Evolutionary conservation across 129 eudicot species (phyloP).

Genomic region (Logfia minima): DNA sequence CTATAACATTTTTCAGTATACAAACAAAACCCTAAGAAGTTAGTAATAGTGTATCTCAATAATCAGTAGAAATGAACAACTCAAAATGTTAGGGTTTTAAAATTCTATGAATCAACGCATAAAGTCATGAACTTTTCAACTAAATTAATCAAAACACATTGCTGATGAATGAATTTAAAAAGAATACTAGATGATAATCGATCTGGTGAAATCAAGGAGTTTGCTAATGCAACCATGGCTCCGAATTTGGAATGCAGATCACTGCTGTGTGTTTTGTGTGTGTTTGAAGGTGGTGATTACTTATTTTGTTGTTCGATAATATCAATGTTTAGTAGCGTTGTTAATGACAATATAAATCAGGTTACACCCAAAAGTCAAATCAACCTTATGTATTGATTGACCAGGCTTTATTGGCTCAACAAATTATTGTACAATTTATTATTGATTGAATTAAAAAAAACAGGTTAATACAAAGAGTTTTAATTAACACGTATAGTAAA

Average conservation of each 20-base stretch:
- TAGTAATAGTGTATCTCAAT: no score
- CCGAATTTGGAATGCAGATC: conserved; percentile 19
- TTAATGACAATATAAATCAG: conserved; percentile 12
- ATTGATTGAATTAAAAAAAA: no score
- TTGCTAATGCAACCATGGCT: conserved; percentile 51
- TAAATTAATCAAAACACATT: neutral
- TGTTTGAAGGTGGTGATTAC: conserved; percentile 20
- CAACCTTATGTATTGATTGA: neutral
- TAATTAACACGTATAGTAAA: no score
- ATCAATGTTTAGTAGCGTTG: conserved; percentile 31
- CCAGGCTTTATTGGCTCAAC: no score
- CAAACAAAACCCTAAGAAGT: neutral
- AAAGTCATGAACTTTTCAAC: neutral
- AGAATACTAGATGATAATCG: conserved; percentile 45
- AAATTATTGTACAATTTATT: no score
- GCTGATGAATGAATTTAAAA: neutral
- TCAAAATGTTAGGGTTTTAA: conserved; percentile 22
- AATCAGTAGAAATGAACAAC: conserved; percentile 3
- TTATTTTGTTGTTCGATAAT: conserved; percentile 32
- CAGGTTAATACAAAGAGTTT: no score
- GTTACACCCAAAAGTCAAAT: neutral
- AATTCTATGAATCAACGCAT: conserved; percentile 6
- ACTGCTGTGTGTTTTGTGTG: neutral
- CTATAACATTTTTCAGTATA: no score
- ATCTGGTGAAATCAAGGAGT: conserved; percentile 39